phyloP scores from a whole-genome alignment of 305 asterid species.

The Fraxinus floribunda region DNA sequence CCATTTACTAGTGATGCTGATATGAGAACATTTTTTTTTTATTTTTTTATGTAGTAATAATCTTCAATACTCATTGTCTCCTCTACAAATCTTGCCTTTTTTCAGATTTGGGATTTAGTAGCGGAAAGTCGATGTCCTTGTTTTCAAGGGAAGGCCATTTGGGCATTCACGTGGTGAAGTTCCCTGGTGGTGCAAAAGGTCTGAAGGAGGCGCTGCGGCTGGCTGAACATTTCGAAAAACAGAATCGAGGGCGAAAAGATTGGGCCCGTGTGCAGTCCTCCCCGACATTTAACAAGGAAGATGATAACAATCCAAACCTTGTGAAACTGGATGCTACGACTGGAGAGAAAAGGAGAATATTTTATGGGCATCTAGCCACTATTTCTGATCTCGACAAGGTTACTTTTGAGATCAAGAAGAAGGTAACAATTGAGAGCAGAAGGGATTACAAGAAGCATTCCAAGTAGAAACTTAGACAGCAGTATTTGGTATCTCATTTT shows the following conservation, averaged over 20 bases:
- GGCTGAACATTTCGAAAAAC: constrained; percentile 65
- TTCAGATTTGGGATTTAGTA: constrained; percentile 69
- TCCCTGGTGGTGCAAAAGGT: constrained; percentile 66
- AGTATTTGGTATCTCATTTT: not conserved
- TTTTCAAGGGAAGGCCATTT: constrained; percentile 80
- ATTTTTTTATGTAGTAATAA: not conserved
- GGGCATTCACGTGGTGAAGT: constrained; percentile 72
- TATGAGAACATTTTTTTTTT: not conserved
- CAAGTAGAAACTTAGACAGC: constrained; percentile 22
- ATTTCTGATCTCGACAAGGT: constrained; percentile 72
- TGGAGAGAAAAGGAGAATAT: constrained; percentile 61
- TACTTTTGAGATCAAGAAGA: constrained; percentile 74
- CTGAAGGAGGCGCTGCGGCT: constrained; percentile 67
- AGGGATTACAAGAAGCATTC: constrained; percentile 42
- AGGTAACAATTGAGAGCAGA: constrained; percentile 58
- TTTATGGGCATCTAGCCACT: constrained; percentile 86
- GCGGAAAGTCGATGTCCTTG: constrained; percentile 83
- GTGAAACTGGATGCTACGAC: constrained; percentile 56
- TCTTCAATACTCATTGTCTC: constrained; percentile 16
- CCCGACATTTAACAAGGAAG: constrained; percentile 52
- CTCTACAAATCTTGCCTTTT: constrained; percentile 31
- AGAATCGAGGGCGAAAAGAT: constrained; percentile 56
- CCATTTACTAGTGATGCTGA: not conserved
- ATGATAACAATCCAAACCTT: constrained; percentile 70
- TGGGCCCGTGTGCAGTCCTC: constrained; percentile 70